These are phyloP conservation scores for Bremia lactucae DNA, from an alignment of 352 stramenopile genomes.

Conservation along the genomic window DNA sequence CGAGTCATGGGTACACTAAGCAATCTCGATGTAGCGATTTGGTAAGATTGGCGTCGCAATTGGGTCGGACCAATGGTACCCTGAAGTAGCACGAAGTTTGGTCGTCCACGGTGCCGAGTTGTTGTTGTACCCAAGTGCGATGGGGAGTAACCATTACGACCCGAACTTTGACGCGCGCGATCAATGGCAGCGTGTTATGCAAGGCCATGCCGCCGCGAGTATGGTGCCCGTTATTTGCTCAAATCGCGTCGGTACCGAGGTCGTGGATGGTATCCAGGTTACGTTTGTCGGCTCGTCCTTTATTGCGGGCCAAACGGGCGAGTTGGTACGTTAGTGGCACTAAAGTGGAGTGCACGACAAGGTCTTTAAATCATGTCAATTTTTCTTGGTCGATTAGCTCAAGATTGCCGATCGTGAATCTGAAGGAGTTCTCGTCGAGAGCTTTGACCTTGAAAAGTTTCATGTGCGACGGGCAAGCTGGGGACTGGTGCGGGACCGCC, in stretches of 20 bases:
- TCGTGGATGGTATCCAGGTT: constrained; percentile 70
- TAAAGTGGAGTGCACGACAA: background rate
- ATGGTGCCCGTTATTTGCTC: constrained; percentile 87
- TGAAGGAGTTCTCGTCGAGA: constrained; percentile 80
- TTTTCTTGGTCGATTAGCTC: constrained; percentile 28
- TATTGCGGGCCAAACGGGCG: constrained; percentile 86
- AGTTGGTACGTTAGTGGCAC: constrained; percentile 45
- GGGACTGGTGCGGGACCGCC: constrained; percentile 80
- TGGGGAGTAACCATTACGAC: constrained; percentile 85
- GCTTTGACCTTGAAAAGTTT: constrained; percentile 80
- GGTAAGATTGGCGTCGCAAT: constrained; percentile 84
- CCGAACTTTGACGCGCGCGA: constrained; percentile 76
- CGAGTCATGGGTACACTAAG: no score
- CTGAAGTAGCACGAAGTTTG: constrained; percentile 80
- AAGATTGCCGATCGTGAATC: constrained; percentile 83
- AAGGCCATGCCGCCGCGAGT: constrained; percentile 82
- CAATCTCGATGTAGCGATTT: constrained; percentile 43
- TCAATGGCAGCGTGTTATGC: constrained; percentile 89
- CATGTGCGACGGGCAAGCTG: constrained; percentile 78
- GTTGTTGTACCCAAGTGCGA: constrained; percentile 67
- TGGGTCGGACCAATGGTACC: constrained; percentile 89
- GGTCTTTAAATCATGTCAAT: constrained; percentile 3
- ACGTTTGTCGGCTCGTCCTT: constrained; percentile 90
- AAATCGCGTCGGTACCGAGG: constrained; percentile 82
- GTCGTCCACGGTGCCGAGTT: constrained; percentile 85